Base-by-base conservation (phyloP, 139 green algal genomes). In the Volvox reticuliferus region DNA sequence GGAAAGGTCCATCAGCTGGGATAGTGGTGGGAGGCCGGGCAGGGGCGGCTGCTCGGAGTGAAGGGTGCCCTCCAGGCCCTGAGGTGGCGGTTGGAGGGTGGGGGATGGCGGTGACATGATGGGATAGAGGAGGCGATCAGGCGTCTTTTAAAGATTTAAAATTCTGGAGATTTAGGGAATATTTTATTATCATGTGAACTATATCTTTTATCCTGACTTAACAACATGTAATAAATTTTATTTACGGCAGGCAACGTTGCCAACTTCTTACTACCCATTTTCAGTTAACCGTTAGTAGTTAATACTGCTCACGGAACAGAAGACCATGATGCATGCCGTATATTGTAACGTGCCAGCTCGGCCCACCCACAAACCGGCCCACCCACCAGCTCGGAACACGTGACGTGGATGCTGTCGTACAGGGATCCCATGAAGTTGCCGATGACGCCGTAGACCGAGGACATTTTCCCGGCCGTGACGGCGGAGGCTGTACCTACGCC, bases 21-120 rank as follows among this genome's bases (percentile, higher is more conserved):
- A 26, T 28, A 92, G 75, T 1, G 92, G 79, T 16, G 83, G 50
- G 24, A 75, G 69, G 12, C 36, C 71, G 22, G 44, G n/a, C 14
- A 73, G 24, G 22, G 79, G 61, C 35, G 83, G 83, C 22, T 36
- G 82, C 81, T 84, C 82, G 37, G 79, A 85, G 79, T 93, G 85
- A 28, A 95, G 73, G 22, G 86, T 86, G 67, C 92, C 93, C 87
- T 94, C 88, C n/a, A 93, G 78, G 26, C 89, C 93, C 93, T 95
- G 87, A 33, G 82, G n/a, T 55, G 65, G 65, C 16, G 9, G 16
- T 28, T 3, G 65, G 65, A 16, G 65, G 16, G 16, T 3, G 65
- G 65, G 65, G 62, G 62, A 69, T 69, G 62, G 19, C 17, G 62
- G 62, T 17, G 62, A 19, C 17, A 69, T 69, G 62, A 69, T 24